Conservation (phyloP, 768 basidiomycete genomes). For the Boletus coccyginus region DNA sequence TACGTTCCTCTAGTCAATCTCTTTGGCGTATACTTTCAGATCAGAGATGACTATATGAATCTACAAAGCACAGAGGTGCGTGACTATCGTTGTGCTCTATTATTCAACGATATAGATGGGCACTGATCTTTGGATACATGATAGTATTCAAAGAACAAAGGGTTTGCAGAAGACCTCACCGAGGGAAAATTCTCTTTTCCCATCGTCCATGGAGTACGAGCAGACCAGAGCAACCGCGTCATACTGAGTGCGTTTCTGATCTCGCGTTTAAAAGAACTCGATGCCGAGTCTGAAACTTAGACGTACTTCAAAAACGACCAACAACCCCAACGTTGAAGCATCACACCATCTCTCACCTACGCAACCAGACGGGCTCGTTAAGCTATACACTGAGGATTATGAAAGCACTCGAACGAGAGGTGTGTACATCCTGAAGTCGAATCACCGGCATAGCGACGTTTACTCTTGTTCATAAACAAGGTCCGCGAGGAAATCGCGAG, state of each 20-base stretch:
- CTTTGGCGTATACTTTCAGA: slow-evolving; percentile 93
- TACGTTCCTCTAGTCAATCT: slow-evolving; percentile 92
- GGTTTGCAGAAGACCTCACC: slow-evolving; percentile 72
- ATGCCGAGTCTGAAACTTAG: slow-evolving; percentile 36
- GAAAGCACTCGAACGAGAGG: slow-evolving; percentile 58
- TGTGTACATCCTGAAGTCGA: not conserved
- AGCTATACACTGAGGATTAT: slow-evolving; percentile 79
- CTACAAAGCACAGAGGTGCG: slow-evolving; percentile 80
- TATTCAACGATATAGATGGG: not conserved
- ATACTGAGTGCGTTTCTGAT: slow-evolving; percentile 65
- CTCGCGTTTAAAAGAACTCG: not conserved
- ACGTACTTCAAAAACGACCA: slow-evolving; percentile 90
- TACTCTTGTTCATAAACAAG: slow-evolving; percentile 6
- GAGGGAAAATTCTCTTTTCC: slow-evolving; percentile 85
- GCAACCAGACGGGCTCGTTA: slow-evolving; percentile 74
- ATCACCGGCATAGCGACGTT: not conserved
- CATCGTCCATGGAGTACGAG: slow-evolving; percentile 74
- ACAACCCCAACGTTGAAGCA: slow-evolving; percentile 78
- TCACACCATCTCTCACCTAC: slow-evolving; percentile 79
- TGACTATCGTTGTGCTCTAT: not conserved
- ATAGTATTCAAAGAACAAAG: slow-evolving; percentile 64
- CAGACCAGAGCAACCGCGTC: slow-evolving; percentile 73
- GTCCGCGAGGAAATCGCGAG: slow-evolving; percentile 63
- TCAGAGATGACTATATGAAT: slow-evolving; percentile 97
- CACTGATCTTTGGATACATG: not conserved